Conservation (phyloP, 73 alveolate genomes). For the Loxodes magnus region DNA sequence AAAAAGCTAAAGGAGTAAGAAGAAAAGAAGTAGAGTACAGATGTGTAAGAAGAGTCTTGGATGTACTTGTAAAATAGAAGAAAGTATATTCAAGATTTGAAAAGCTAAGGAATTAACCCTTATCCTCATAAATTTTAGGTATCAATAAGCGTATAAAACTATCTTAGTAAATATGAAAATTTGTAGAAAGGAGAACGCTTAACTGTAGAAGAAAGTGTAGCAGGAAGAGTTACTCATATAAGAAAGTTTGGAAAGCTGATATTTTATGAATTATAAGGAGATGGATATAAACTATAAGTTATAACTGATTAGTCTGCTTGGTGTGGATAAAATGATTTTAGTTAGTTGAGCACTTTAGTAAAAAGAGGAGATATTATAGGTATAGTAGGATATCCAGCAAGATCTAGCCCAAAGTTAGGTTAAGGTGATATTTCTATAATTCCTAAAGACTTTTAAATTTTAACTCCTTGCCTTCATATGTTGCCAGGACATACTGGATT, state of each 20-base stretch:
- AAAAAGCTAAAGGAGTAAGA: conserved; percentile 47
- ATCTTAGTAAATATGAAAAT: conserved; percentile 54
- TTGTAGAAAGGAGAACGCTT: conserved; percentile 63
- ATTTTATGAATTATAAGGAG: conserved; percentile 73
- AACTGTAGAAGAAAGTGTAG: conserved; percentile 65
- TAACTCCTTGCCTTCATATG: conserved; percentile 84
- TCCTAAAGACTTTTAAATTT: conserved; percentile 42
- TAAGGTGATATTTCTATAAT: conserved; percentile 85
- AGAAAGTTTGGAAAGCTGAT: conserved; percentile 75
- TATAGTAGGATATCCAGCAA: conserved; percentile 76
- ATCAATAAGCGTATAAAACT: conserved; percentile 60
- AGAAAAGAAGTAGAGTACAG: conserved; percentile 45
- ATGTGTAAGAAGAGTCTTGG: conserved; percentile 83
- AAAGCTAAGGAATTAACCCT: conserved; percentile 66
- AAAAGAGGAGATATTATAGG: conserved; percentile 95
- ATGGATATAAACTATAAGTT: conserved; percentile 71
- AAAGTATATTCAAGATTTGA: conserved; percentile 48
- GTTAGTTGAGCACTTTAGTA: too few species aligned
- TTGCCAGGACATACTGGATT: conserved; percentile 82
- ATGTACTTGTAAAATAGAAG: conserved; percentile 80
- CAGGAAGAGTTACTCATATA: conserved; percentile 82
- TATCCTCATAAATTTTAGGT: conserved; percentile 94
- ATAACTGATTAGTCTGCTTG: conserved; percentile 54
- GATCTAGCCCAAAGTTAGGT: conserved; percentile 56
- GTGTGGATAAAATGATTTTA: too few species aligned